A percentile compares a stretch with the other conserved stretches of the same genome.
Conservation (phyloP, 441 rosid species). For the Brassica hybrid region DNA sequence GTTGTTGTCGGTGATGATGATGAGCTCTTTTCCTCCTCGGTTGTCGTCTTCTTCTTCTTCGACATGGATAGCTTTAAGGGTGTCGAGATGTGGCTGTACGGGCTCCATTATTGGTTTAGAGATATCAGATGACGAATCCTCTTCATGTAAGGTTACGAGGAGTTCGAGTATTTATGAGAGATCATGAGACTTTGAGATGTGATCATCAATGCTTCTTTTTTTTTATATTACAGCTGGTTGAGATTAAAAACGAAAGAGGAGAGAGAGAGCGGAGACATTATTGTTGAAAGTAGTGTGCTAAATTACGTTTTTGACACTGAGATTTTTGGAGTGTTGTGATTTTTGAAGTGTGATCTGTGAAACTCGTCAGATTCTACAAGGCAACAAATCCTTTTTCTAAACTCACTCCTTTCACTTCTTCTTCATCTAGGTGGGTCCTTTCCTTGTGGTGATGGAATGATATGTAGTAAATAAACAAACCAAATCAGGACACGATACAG, state of each 20-base stretch:
- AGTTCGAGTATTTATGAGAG: not conserved
- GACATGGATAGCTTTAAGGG: constrained; percentile 31
- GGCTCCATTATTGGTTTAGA: constrained; percentile 53
- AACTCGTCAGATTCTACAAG: constrained; percentile 36
- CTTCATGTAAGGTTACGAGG: constrained; percentile 29
- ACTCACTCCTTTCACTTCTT: not conserved
- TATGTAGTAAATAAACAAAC: not conserved
- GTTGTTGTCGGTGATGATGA: constrained; percentile 10
- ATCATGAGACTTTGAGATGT: constrained; percentile 10
- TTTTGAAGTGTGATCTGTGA: constrained; percentile 9
- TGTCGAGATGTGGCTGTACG: constrained; percentile 45
- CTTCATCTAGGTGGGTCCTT: not conserved
- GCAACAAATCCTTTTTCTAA: not conserved
- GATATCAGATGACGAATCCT: constrained; percentile 33
- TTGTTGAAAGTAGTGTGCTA: not conserved
- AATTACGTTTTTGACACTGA: constrained; percentile 35
- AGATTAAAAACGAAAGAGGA: not conserved
- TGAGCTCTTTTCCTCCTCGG: constrained; percentile 29
- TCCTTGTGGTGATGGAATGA: not conserved
- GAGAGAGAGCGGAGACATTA: constrained; percentile 12
- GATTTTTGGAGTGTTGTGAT: constrained; percentile 23
- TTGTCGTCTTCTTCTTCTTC: constrained; percentile 7
- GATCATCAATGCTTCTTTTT: constrained; percentile 29
- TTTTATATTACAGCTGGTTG: constrained; percentile 8
- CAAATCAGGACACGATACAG: not conserved